Base-by-base conservation (phyloP, 1,284 basidiomycete genomes). In the Ceraceosorus bombacis region DNA sequence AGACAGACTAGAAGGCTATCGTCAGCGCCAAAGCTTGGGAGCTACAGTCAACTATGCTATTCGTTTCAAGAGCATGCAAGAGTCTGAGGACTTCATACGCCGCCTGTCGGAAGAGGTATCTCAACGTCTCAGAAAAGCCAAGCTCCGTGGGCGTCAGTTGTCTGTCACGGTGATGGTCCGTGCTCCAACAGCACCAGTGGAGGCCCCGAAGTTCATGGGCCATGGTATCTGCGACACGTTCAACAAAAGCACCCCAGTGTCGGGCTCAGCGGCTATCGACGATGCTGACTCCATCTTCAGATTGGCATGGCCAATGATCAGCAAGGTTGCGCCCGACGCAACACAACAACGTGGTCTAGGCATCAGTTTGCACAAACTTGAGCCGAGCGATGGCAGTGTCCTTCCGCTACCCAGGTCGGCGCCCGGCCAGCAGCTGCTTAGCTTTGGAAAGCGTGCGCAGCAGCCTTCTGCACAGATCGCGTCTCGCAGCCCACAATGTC, bases 181-280 rank as follows among this genome's bases (percentile, higher is more conserved):
- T 6, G 86, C 90, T 74, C 85, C 88, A 0, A 84, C 83, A 57
- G 90, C 94, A 0, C 92, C 93, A 0, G 81, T 88, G 9, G 95
- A 98, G 73, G 84, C 89, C n/a, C 87, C 93, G 0, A 98, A 97
- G 88, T 96, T 96, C 66, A 82, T 97, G 67, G 94, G 94, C 0
- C 93, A 97, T 72, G 94, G 94, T 0, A 79, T 83, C 8, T 96
- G 92, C 77, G 86, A 92, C 57, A 82, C 85, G 0, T 88, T 87
- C 79, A 91, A 85, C 75, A 88, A 87, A 73, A 88, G 88, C 66
- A 80, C 80, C 0, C 78, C 83, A 1, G 80, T 93, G 1, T 63
- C 66, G 0, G 63, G 58, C 7, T 64, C 63, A 5, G 61, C 60
- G 27, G 85, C 89, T 2, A 91, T 89, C 0, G 86, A 85, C 72